phyloP scores from a whole-genome alignment of 2,329 filamentous ascomycete genomes.

The Nectriaceae sp. region DNA sequence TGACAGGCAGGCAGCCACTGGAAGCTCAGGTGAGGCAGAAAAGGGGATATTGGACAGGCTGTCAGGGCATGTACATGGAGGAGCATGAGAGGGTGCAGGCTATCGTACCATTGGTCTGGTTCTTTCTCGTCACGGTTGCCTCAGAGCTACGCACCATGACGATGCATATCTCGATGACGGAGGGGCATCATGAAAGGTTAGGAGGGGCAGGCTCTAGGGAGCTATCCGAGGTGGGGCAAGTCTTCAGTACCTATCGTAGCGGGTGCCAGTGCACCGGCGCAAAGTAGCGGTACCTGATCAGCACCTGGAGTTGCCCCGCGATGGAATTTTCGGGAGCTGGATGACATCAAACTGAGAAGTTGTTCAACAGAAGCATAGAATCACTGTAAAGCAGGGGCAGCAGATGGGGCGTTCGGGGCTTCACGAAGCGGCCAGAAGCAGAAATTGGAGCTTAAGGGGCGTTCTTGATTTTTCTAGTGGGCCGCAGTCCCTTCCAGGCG shows the following conservation, averaged over 20 bases:
- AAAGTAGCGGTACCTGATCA: slow-evolving; percentile 6
- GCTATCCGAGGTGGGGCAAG: neutral
- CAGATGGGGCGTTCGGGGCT: neutral
- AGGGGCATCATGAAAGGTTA: neutral
- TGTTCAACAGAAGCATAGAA: slow-evolving; percentile 9
- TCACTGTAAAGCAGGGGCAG: neutral
- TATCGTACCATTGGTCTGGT: neutral
- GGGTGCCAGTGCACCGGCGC: slow-evolving; percentile 11
- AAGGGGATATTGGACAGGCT: neutral
- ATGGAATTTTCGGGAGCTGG: slow-evolving; percentile 32
- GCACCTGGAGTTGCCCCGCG: slow-evolving; percentile 26
- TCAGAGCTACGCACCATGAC: neutral
- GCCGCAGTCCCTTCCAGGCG: slow-evolving; percentile 20
- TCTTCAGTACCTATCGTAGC: slow-evolving; percentile 24
- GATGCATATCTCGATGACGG: neutral
- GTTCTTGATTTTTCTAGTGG: slow-evolving; percentile 11
- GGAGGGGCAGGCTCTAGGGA: slow-evolving; percentile 3
- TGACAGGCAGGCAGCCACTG: slow-evolving; percentile 17
- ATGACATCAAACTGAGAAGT: slow-evolving; percentile 34
- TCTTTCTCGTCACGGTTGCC: neutral
- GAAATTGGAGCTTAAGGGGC: neutral
- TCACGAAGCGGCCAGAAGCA: slow-evolving; percentile 1
- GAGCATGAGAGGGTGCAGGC: neutral
- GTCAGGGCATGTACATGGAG: no score
- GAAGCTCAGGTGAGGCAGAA: neutral